A percentile compares a stretch with the other conserved stretches of the same genome.
phyloP scores from a whole-genome alignment of 805 yeast genomes.

The Myxozyma mucilagina region DNA sequence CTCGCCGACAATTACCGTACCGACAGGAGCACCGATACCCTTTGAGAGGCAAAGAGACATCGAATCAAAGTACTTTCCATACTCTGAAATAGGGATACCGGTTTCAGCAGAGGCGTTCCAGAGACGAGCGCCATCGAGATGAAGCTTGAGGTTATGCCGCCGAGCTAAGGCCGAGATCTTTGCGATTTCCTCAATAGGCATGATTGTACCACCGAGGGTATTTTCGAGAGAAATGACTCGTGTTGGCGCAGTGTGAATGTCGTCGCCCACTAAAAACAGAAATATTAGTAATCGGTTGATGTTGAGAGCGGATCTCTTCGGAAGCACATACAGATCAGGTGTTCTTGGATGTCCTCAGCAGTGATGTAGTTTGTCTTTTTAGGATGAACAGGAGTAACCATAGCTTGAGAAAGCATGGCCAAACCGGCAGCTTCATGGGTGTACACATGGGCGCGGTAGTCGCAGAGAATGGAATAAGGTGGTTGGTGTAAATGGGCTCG shows the following conservation, averaged over 20 bases:
- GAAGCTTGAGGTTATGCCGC: constrained; percentile 59
- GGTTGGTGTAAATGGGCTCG: constrained; percentile 77
- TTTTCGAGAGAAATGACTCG: constrained; percentile 81
- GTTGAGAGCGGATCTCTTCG: neutral
- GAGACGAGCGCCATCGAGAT: constrained; percentile 93
- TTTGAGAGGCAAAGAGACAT: constrained; percentile 87
- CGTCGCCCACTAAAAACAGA: constrained; percentile 64
- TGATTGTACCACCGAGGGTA: constrained; percentile 78
- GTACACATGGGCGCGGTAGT: constrained; percentile 80
- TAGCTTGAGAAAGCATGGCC: constrained; percentile 85
- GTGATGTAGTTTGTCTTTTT: constrained; percentile 65
- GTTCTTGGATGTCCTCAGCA: constrained; percentile 69
- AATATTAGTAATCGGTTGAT: neutral
- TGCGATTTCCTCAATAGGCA: constrained; percentile 75
- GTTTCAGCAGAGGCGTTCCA: constrained; percentile 86
- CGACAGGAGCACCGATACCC: constrained; percentile 91
- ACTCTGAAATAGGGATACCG: constrained; percentile 66
- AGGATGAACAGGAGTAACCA: constrained; percentile 84
- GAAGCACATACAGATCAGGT: constrained; percentile 39
- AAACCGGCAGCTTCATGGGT: constrained; percentile 88
- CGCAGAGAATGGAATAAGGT: constrained; percentile 83
- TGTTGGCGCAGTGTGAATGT: constrained; percentile 88
- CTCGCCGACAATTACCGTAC: constrained; percentile 78
- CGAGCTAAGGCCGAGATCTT: constrained; percentile 71
- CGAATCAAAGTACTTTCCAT: constrained; percentile 79